These are phyloP conservation scores for Postia placenta DNA, from an alignment of 768 basidiomycete genomes.

Conservation along the genomic window DNA sequence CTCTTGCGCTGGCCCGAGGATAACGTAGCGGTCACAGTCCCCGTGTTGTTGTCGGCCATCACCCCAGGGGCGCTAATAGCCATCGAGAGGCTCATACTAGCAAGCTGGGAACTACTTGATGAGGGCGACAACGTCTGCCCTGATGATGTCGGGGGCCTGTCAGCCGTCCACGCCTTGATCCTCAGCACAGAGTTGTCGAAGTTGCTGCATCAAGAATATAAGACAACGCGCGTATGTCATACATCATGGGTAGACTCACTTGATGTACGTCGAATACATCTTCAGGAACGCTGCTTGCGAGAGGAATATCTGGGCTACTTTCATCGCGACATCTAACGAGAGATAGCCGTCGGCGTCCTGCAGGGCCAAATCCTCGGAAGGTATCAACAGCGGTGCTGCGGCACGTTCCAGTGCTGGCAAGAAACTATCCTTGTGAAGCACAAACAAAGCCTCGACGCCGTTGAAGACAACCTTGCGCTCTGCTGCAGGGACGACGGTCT, in stretches of 20 bases:
- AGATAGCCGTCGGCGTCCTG: conserved; percentile 67
- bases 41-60: conserved; percentile 31
- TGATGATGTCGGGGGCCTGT: conserved; percentile 40
- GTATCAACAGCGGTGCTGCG: conserved; percentile 58
- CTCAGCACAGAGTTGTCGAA: conserved; percentile 91
- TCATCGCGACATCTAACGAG: conserved; percentile 68
- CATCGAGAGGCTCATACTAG: conserved; percentile 52
- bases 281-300: conserved; percentile 97
- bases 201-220: conserved; percentile 46
- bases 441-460: conserved; percentile 82
- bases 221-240: too few species aligned
- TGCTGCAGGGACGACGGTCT: conserved; percentile 75
- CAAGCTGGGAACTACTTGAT: conserved; percentile 57
- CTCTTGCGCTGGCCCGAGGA: conserved; percentile 81
- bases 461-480: conserved; percentile 92
- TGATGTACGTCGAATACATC: conserved; percentile 98
- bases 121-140: conserved; percentile 48
- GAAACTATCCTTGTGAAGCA: conserved; percentile 91
- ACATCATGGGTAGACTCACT: too few species aligned
- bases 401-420: conserved; percentile 84
- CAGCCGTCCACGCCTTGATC: conserved; percentile 78
- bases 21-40: conserved; percentile 40
- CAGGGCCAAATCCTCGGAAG: conserved; percentile 36
- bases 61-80: conserved; percentile 40
- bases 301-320: conserved; percentile 84